Percentiles rank a stretch among this genome's conserved stretches.
Conservation (phyloP, 805 yeast genomes). For the Cyberlindnera lachancei region DNA sequence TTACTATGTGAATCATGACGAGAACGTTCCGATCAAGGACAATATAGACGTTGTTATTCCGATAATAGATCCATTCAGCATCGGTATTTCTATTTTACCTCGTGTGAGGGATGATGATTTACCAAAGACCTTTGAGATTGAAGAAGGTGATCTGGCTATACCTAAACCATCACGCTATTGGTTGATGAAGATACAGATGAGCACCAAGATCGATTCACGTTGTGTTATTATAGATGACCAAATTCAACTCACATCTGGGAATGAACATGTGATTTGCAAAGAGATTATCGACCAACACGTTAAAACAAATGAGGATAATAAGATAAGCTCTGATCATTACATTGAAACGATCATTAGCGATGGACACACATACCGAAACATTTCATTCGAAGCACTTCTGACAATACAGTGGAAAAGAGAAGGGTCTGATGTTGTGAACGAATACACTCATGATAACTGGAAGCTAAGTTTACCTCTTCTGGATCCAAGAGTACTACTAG, state of each 20-base stretch:
- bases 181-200: conserved; percentile 27
- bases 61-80: conserved; percentile 25
- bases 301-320: conserved; percentile 3
- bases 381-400: conserved; percentile 23
- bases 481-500: conserved; percentile 61
- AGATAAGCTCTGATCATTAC: conserved; percentile 13
- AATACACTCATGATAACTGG: conserved; percentile 33
- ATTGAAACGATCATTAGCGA: conserved; percentile 30
- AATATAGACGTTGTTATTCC: conserved; percentile 18
- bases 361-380: conserved; percentile 33
- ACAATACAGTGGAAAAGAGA: conserved; percentile 29
- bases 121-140: conserved; percentile 21
- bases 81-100: conserved; percentile 26
- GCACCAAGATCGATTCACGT: conserved; percentile 25
- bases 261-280: conserved; percentile 28
- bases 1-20: conserved; percentile 24
- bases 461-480: conserved; percentile 51
- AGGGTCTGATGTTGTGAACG: conserved; percentile 19
- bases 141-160: conserved; percentile 11
- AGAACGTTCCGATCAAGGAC: conserved; percentile 24
- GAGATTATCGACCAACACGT: conserved; percentile 8
- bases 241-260: conserved; percentile 24
- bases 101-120: conserved; percentile 21
- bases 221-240: conserved; percentile 6
- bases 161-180: conserved; percentile 31